These are phyloP conservation scores for Cyclanthera cordifolia DNA, from an alignment of 306 rosid species.

Conservation along the genomic window DNA sequence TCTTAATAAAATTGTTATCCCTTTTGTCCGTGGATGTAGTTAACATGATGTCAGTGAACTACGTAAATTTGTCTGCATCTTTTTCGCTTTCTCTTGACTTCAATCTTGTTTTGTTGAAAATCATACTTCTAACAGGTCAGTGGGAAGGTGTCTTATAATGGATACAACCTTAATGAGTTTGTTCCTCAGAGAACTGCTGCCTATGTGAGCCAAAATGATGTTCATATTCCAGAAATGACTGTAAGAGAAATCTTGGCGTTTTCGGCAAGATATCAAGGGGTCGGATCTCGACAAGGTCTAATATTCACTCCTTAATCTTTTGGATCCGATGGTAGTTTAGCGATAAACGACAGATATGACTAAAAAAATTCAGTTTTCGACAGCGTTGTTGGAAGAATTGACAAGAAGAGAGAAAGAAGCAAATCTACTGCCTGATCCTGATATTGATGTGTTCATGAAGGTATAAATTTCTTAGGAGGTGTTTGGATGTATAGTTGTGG, in stretches of 20 bases:
- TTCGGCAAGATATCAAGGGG: conserved; percentile 44
- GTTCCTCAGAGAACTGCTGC: conserved; percentile 38
- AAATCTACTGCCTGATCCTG: conserved; percentile 35
- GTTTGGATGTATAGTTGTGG: too few relatives aligned
- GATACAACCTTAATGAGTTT: conserved; percentile 28
- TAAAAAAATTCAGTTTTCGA: neutral
- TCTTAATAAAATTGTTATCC: too few relatives aligned
- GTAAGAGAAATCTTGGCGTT: conserved; percentile 42
- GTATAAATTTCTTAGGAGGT: conserved; percentile 2
- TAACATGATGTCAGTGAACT: too few relatives aligned
- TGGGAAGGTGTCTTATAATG: conserved; percentile 34
- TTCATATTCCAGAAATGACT: conserved; percentile 37
- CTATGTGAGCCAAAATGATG: conserved; percentile 34
- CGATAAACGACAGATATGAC: neutral
- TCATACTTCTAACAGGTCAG: conserved; percentile 15
- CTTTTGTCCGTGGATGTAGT: too few relatives aligned
- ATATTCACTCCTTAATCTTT: neutral
- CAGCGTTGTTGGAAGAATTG: conserved; percentile 33
- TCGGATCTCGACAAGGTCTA: conserved; percentile 31
- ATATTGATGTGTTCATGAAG: conserved; percentile 31
- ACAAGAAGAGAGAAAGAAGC: conserved; percentile 36
- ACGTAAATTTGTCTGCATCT: too few relatives aligned
- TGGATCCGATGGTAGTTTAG: neutral
- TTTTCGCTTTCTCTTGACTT: too few relatives aligned
- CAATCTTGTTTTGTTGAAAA: too few relatives aligned